These are phyloP conservation scores for Beauveria pseudobassiana DNA, from an alignment of 2,329 filamentous ascomycete species.

Conservation along the genomic window DNA sequence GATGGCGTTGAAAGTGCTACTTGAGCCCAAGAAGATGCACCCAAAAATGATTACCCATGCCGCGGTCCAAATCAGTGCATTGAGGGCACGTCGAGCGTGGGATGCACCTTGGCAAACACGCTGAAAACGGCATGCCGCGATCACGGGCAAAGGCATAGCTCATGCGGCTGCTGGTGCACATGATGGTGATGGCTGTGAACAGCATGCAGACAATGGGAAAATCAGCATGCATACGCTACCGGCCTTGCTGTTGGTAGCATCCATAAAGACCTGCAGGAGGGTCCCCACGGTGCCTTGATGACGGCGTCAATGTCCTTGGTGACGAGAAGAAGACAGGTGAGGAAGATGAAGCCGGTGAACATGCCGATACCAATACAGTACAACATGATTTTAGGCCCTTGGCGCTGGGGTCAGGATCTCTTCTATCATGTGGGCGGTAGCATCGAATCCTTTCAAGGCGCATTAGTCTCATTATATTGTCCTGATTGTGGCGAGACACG, in stretches of 20 bases:
- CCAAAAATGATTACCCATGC: conserved; percentile 60
- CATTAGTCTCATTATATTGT: neutral
- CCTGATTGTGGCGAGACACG: neutral
- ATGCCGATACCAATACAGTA: conserved; percentile 57
- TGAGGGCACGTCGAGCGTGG: conserved; percentile 58
- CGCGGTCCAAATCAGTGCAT: conserved; percentile 55
- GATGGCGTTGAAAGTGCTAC: conserved; percentile 62
- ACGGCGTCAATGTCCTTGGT: conserved; percentile 49
- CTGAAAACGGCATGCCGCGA: conserved; percentile 56
- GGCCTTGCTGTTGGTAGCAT: conserved; percentile 53
- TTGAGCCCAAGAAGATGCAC: conserved; percentile 60
- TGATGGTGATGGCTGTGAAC: conserved; percentile 55
- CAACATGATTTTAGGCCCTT: conserved; percentile 61
- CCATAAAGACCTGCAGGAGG: conserved; percentile 55
- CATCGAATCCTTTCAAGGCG: conserved; percentile 34
- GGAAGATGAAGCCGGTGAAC: conserved; percentile 54
- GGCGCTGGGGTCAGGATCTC: conserved; percentile 51
- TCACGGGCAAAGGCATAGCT: conserved; percentile 59
- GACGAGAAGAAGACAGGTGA: conserved; percentile 57
- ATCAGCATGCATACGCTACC: conserved; percentile 57
- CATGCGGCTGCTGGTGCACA: conserved; percentile 60
- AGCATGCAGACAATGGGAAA: conserved; percentile 56
- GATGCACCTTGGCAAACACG: conserved; percentile 55
- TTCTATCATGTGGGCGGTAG: conserved; percentile 43
- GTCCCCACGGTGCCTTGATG: conserved; percentile 47